Percentiles rank a stretch among this genome's conserved stretches.
Evolutionary conservation across 1,284 basidiomycete species (phyloP).

Genomic region (Coniophora puteana): DNA sequence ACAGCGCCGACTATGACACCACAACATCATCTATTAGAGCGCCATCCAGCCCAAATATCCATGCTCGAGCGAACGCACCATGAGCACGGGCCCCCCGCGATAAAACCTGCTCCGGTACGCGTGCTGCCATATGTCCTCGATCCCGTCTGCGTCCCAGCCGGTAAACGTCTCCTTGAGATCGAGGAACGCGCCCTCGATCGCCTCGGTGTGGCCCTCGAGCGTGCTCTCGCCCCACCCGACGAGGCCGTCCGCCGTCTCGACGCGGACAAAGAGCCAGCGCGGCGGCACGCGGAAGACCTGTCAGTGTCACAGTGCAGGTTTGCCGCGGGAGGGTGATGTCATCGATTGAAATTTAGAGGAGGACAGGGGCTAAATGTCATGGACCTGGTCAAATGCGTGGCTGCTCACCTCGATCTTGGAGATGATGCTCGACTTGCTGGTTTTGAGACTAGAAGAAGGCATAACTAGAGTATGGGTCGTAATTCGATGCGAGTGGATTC

Average conservation of each 20-base stretch:
- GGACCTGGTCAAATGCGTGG: too few species aligned
- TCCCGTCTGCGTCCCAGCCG: conserved; percentile 67
- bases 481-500: too few species aligned
- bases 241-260: conserved; percentile 64
- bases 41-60: background rate
- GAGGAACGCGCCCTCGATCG: conserved; percentile 66
- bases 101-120: conserved; percentile 70
- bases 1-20: conserved; percentile 41
- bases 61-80: conserved; percentile 44
- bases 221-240: conserved; percentile 73
- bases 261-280: conserved; percentile 74
- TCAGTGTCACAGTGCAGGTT: too few species aligned
- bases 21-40: conserved; percentile 3
- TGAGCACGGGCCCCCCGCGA: conserved; percentile 69
- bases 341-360: background rate
- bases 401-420: conserved; percentile 21
- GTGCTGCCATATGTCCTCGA: conserved; percentile 70
- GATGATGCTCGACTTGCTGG: conserved; percentile 11
- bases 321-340: background rate
- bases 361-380: too few species aligned
- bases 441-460: too few species aligned
- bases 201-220: conserved; percentile 72
- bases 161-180: conserved; percentile 63
- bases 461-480: too few species aligned
- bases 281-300: conserved; percentile 69